Evolutionary conservation across 2,329 filamentous ascomycete species (phyloP).

Genomic region (Xylaria sp.): DNA sequence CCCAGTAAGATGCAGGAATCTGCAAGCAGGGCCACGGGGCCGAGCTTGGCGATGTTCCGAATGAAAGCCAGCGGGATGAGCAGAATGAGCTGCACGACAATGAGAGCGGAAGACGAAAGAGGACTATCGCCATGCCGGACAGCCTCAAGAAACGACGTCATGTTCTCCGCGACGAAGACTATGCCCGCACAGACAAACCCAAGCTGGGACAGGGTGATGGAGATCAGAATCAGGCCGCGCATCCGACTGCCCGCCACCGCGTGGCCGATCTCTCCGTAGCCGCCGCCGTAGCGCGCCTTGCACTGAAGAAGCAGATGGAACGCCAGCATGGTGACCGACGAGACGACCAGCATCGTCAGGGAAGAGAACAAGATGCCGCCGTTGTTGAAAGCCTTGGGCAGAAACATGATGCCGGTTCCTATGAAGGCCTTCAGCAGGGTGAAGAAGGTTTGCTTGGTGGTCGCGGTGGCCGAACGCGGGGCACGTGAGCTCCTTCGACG

Average conservation of each 20-base stretch:
- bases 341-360: slow-evolving; percentile 66
- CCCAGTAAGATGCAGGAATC: slow-evolving; percentile 74
- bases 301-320: slow-evolving; percentile 74
- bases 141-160: slow-evolving; percentile 67
- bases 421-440: slow-evolving; percentile 79
- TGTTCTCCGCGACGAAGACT: slow-evolving; percentile 77
- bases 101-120: slow-evolving; percentile 61
- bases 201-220: slow-evolving; percentile 74
- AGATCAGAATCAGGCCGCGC: slow-evolving; percentile 67
- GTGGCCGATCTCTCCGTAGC: slow-evolving; percentile 74
- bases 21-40: slow-evolving; percentile 68
- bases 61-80: slow-evolving; percentile 71
- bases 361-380: slow-evolving; percentile 77
- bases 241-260: slow-evolving; percentile 66
- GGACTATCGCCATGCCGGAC: slow-evolving; percentile 54
- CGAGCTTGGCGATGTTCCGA: slow-evolving; percentile 75
- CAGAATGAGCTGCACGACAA: slow-evolving; percentile 65
- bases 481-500: slow-evolving; percentile 55
- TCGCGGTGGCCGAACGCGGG: slow-evolving; percentile 61
- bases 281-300: slow-evolving; percentile 64
- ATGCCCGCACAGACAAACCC: slow-evolving; percentile 79
- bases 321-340: slow-evolving; percentile 68
- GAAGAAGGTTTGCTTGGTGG: slow-evolving; percentile 74
- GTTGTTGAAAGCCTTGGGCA: slow-evolving; percentile 76
- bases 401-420: slow-evolving; percentile 80